A percentile compares a stretch with the other conserved stretches of the same genome.
phyloP scores from a whole-genome alignment of 345 rosid genomes.

The Dipteronia sinensis region DNA sequence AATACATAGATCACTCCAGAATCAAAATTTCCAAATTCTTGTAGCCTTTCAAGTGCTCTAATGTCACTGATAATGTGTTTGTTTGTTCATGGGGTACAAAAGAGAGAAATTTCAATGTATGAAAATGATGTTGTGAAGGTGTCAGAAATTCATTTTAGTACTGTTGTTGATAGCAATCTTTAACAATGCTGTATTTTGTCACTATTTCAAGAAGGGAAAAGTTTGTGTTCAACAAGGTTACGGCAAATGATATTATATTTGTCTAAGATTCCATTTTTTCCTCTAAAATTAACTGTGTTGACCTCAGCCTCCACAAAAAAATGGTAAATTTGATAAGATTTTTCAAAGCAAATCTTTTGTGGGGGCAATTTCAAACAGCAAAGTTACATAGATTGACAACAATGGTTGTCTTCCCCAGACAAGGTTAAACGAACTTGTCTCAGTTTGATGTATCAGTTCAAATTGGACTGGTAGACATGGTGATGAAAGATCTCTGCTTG shows the following conservation, averaged over 20 bases:
- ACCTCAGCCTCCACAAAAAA: background rate
- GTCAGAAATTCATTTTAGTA: background rate
- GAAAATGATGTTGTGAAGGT: background rate
- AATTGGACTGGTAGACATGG: background rate
- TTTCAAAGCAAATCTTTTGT: background rate
- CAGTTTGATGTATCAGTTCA: background rate
- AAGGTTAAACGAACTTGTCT: background rate
- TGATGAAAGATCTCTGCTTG: background rate
- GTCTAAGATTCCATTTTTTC: background rate
- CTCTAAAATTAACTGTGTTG: background rate
- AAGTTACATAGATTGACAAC: background rate
- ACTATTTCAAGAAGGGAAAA: background rate
- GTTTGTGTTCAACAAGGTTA: background rate
- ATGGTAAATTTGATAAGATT: background rate
- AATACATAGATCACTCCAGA: constrained; percentile 5
- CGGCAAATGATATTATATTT: background rate
- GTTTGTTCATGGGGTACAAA: background rate
- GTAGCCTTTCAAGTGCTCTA: background rate
- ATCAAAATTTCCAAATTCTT: background rate
- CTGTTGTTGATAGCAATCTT: background rate
- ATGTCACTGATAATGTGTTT: background rate
- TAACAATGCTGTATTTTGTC: background rate
- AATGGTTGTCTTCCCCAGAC: background rate
- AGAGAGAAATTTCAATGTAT: background rate
- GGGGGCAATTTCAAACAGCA: background rate